Base-by-base conservation (phyloP, 148 eudicot species). In the Diospyros kaki region DNA sequence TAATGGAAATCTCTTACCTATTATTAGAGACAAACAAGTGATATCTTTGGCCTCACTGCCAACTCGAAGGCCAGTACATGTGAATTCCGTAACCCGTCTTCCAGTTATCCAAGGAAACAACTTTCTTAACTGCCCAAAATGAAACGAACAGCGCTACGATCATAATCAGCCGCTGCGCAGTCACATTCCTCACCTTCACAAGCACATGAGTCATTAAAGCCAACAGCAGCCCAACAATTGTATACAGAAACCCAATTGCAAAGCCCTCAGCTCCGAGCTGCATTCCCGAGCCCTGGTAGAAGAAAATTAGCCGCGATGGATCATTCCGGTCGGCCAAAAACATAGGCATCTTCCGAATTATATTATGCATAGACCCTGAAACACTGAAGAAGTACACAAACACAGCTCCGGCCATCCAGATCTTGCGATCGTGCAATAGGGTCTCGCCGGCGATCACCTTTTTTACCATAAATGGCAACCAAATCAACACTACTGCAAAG, bases 211-310 rank as follows among this genome's bases (percentile, higher is more conserved):
- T 90, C 17, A 82, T 76, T 64, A 89, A 79, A 15, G 98, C 96
- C 78, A 95, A 72, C 73, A 93, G 65, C 78, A 93, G 66, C 60
- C 99, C 99, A 0, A 95, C 99, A 70, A 93, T 53, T 0, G 99
- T 89, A 50, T 89, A 95, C 84, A 95, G 69, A 75, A 80, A 85
- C 65, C 99, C 99, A 41, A 93, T 85, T 0, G 96, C 81, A 17
- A 93, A 90, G 9, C 99, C 99, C 81, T 95, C 99, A 8, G 97
- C 97, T 2, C 99, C 99, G 58, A 95, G 81, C 69, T 95, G 99
- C 97, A 94, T 94, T 56, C 97, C 98, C 1, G 90, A 84, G 2
- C 97, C 99, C 58, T 91, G 96, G 74, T 90, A 95, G 67, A 93
- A 95, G 79, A 84, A 92, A 58, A 92, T 83, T 76, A 89, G 38